Percentiles rank a stretch among this genome's conserved stretches.
phyloP scores from a whole-genome alignment of 108 stramenopile species.

The Phaeodactylum tricornutum region DNA sequence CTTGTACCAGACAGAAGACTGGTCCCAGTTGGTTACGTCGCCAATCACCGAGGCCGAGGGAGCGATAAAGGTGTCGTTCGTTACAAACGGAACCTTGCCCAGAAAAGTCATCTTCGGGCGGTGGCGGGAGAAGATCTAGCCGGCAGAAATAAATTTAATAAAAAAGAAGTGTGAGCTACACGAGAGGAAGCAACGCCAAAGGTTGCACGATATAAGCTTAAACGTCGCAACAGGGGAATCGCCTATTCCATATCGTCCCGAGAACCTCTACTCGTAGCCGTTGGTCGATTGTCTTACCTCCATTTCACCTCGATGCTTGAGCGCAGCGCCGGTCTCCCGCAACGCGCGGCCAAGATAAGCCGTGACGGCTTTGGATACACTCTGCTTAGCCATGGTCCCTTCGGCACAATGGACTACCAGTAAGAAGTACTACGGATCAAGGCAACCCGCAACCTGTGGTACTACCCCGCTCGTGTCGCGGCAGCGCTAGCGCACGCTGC shows the following conservation, averaged over 20 bases:
- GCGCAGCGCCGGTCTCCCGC: constrained; percentile 51
- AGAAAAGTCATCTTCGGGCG: constrained; percentile 76
- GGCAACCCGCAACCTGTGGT: too few species aligned
- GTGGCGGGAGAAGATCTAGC: constrained; percentile 75
- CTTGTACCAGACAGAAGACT: constrained; percentile 95
- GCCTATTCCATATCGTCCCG: background rate
- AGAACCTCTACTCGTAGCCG: too few species aligned
- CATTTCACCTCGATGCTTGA: constrained; percentile 39
- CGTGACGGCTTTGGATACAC: constrained; percentile 1
- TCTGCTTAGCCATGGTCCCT: too few species aligned
- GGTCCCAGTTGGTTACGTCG: constrained; percentile 90
- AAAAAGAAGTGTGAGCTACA: constrained; percentile 4
- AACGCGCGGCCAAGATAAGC: constrained; percentile 30
- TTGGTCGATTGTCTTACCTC: constrained; percentile 29
- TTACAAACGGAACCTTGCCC: constrained; percentile 61
- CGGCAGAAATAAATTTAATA: background rate
- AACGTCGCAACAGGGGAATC: too few species aligned
- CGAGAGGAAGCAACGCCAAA: background rate
- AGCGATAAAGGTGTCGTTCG: constrained; percentile 93
- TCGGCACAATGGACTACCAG: too few species aligned
- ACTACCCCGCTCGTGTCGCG: too few species aligned
- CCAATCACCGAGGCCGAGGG: constrained; percentile 96
- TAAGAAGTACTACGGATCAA: too few species aligned
- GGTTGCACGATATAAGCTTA: background rate
- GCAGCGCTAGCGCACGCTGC: too few species aligned